Evolutionary conservation across 768 basidiomycete genomes (phyloP).

Genomic region (Lepiota subincarnata): DNA sequence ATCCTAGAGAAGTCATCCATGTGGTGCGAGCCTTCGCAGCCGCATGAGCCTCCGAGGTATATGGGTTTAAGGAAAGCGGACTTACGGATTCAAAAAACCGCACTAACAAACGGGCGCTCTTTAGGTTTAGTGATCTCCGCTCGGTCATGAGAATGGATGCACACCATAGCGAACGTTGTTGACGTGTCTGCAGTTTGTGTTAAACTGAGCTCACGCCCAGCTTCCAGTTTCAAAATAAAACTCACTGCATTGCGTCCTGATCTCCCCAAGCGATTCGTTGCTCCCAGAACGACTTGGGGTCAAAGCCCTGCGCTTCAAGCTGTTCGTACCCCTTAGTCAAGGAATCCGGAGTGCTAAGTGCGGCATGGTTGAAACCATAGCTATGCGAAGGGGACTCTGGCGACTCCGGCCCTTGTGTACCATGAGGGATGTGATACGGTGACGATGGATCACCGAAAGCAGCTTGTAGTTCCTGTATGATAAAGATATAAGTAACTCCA

Average conservation of each 20-base stretch:
- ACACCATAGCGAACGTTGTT: conserved; percentile 75
- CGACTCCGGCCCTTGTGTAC: conserved; percentile 53
- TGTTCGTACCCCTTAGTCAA: conserved; percentile 38
- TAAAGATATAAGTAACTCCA: background rate
- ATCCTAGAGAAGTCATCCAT: conserved; percentile 58
- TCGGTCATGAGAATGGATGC: background rate
- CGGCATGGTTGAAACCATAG: conserved; percentile 7
- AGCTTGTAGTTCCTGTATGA: conserved; percentile 51
- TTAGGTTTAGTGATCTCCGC: background rate
- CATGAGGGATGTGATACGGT: conserved; percentile 62
- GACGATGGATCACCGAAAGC: conserved; percentile 61
- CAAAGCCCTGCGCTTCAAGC: conserved; percentile 46
- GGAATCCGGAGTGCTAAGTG: conserved; percentile 7
- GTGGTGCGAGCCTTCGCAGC: conserved; percentile 59
- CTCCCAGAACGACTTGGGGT: conserved; percentile 70
- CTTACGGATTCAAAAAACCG: conserved; percentile 69
- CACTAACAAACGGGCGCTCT: conserved; percentile 29
- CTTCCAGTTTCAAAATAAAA: conserved; percentile 12
- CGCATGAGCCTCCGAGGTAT: background rate
- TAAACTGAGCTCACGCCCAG: background rate
- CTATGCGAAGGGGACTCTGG: conserved; percentile 41
- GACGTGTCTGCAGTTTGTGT: conserved; percentile 60
- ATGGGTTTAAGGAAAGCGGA: background rate
- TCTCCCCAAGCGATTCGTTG: conserved; percentile 79
- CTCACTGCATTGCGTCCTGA: conserved; percentile 74